These are phyloP conservation scores for Neodidymelliopsis sp. DNA, from an alignment of 2,329 filamentous ascomycete genomes.

Conservation along the genomic window DNA sequence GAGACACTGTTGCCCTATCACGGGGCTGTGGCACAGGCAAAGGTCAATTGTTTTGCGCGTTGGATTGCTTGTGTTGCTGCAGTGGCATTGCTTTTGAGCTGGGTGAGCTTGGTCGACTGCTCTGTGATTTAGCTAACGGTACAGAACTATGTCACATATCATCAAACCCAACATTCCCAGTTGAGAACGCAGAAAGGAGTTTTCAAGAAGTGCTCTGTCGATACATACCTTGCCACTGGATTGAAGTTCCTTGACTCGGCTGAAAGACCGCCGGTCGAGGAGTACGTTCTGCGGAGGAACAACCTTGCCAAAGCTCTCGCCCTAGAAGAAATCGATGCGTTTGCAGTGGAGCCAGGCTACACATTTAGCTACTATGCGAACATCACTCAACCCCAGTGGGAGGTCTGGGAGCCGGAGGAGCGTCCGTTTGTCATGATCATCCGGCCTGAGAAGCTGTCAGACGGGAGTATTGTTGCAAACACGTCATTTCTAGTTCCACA, in stretches of 20 bases:
- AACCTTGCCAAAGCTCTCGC: conserved; percentile 64
- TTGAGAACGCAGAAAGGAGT: conserved; percentile 15
- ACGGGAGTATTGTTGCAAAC: conserved; percentile 58
- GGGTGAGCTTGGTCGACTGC: conserved; percentile 5
- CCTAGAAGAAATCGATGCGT: conserved; percentile 62
- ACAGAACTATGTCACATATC: conserved; percentile 5
- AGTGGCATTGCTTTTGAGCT: conserved; percentile 5
- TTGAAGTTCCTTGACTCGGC: conserved; percentile 61
- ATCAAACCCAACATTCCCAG: neutral
- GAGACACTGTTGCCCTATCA: conserved; percentile 2
- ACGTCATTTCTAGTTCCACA: conserved; percentile 66
- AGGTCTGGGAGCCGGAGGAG: conserved; percentile 70
- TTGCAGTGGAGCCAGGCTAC: conserved; percentile 69
- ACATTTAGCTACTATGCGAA: conserved; percentile 72
- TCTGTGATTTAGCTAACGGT: neutral
- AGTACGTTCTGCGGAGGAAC: conserved; percentile 64
- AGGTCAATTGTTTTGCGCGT: neutral
- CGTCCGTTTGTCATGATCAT: conserved; percentile 70
- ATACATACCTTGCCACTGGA: conserved; percentile 57
- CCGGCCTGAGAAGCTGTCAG: conserved; percentile 52
- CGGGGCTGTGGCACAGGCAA: neutral
- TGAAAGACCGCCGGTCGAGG: conserved; percentile 56
- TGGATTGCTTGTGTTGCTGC: conserved; percentile 10
- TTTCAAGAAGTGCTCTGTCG: conserved; percentile 61
- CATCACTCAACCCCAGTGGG: conserved; percentile 67